Evolutionary conservation across 495 filamentous ascomycete genomes (phyloP), one percentile per base, ranked within the genome.

Genomic region (Cryomyces antarcticus): DNA sequence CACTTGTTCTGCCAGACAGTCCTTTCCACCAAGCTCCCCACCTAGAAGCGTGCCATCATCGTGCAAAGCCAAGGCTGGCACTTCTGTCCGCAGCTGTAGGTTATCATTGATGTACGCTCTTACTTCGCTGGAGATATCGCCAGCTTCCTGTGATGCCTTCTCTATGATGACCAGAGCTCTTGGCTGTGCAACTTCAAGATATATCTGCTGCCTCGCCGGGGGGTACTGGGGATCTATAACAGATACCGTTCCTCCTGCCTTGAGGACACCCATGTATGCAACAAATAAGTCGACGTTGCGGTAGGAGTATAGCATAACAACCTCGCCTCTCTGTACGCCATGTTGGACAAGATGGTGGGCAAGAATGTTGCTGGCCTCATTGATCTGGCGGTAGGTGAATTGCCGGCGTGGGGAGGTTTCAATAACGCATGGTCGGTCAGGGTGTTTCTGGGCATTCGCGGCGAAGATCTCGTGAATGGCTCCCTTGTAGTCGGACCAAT

Each of bases 211-310:
- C 38, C 89, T 63, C 38, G 80, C 80, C 0, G 82, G 78, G 5
- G 89, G 89, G 55, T 97, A 95, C 11, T 74, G 70, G 3, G 87
- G 87, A 51, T 95, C 87, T 38, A 95, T 74, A 34, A 95, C 84
- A 9, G 69, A 76, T 57, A 83, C 72, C n/a, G 75, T 83, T 4
- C 77, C 75, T 11, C 77, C 76, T 17, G 74, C 69, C 61, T 78
- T 72, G 45, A 76, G 47, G n/a, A 65, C 62, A 47, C 70, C 71
- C 69, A 75, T 71, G 9, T 68, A 59, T 6, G 67, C 67, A 10
- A 79, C 65, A 5, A 84, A 75, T 12, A 87, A 58, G 47, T 85
- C 82, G 5, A 85, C 80, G 9, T 72, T 71, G 4, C 88, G 73
- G 57, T 94, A 71, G 29, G 83, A 82, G 58, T 78, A 96, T 41